phyloP scores from a whole-genome alignment of 805 yeast genomes.

The Kuraishia molischiana region DNA sequence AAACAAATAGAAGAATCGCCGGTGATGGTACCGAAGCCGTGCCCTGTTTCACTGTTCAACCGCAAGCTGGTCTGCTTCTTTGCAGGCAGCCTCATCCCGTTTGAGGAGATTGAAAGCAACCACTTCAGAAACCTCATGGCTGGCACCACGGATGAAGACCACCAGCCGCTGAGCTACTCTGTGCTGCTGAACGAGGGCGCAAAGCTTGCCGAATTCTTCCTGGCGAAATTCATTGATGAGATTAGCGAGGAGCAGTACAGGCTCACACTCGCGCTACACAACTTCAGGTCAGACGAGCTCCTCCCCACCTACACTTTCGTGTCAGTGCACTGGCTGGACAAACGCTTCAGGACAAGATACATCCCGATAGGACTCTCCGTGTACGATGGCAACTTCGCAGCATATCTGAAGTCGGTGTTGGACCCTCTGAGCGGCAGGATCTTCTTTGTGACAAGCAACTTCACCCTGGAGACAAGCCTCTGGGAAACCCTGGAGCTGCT shows the following conservation, averaged over 20 bases:
- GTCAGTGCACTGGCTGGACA: neutral
- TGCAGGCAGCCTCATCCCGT: slow-evolving; percentile 15
- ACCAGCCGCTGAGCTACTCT: neutral
- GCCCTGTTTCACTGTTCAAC: neutral
- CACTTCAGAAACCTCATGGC: slow-evolving; percentile 9
- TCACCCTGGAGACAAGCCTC: slow-evolving; percentile 6
- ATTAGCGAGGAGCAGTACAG: neutral
- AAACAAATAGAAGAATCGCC: too few relatives aligned
- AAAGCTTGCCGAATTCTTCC: neutral
- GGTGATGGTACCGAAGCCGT: too few relatives aligned
- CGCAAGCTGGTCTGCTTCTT: slow-evolving; percentile 9
- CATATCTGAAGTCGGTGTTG: slow-evolving; percentile 6
- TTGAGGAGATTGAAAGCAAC: slow-evolving; percentile 10
- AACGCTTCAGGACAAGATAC: neutral
- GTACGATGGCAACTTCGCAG: neutral
- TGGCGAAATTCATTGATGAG: neutral
- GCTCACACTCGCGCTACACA: neutral
- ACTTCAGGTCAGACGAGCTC: neutral
- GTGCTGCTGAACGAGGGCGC: neutral
- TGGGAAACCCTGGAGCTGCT: neutral
- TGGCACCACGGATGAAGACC: neutral
- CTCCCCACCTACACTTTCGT: neutral
- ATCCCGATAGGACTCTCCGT: neutral
- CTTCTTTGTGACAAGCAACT: slow-evolving; percentile 15
- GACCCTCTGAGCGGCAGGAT: slow-evolving; percentile 11